These are phyloP conservation scores for Rhizophora apiculata DNA, from an alignment of 345 rosid species.

Conservation along the genomic window DNA sequence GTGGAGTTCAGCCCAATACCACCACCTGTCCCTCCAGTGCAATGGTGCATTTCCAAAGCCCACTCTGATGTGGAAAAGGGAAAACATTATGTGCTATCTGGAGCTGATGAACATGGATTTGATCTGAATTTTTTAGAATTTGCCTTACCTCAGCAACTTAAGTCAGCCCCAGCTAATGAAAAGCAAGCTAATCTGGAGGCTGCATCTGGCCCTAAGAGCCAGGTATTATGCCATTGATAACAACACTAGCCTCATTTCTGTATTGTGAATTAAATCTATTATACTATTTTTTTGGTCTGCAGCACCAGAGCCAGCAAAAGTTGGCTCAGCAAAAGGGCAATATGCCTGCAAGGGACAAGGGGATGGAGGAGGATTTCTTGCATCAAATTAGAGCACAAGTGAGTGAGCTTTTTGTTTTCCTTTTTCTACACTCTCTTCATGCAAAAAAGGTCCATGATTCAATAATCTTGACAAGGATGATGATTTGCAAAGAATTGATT, in stretches of 20 bases:
- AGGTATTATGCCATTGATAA: slow-evolving; percentile 39
- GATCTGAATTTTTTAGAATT: slow-evolving; percentile 32
- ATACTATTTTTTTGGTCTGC: slow-evolving; percentile 18
- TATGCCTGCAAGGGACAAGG: slow-evolving; percentile 34
- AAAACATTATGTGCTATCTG: slow-evolving; percentile 32
- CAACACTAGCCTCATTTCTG: background rate
- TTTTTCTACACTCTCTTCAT: background rate
- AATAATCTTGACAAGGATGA: too few relatives aligned
- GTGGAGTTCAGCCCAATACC: slow-evolving; percentile 45
- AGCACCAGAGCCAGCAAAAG: slow-evolving; percentile 45
- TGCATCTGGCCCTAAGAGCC: slow-evolving; percentile 33
- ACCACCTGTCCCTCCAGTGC: slow-evolving; percentile 77
- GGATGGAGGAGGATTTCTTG: slow-evolving; percentile 63
- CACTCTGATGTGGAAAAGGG: slow-evolving; percentile 32
- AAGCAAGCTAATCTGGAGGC: slow-evolving; percentile 30
- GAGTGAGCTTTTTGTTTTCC: slow-evolving; percentile 28
- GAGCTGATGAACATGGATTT: slow-evolving; percentile 30
- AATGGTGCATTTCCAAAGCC: slow-evolving; percentile 56
- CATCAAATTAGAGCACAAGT: slow-evolving; percentile 85
- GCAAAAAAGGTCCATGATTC: too few relatives aligned
- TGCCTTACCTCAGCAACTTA: slow-evolving; percentile 30
- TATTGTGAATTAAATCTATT: background rate
- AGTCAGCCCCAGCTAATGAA: slow-evolving; percentile 35
- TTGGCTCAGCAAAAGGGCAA: slow-evolving; percentile 34
- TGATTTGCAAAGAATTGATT: too few relatives aligned